Evolutionary conservation across 768 basidiomycete genomes (phyloP), one percentile per base, ranked within the genome.

Genomic region (Rhizopogon rudus): DNA sequence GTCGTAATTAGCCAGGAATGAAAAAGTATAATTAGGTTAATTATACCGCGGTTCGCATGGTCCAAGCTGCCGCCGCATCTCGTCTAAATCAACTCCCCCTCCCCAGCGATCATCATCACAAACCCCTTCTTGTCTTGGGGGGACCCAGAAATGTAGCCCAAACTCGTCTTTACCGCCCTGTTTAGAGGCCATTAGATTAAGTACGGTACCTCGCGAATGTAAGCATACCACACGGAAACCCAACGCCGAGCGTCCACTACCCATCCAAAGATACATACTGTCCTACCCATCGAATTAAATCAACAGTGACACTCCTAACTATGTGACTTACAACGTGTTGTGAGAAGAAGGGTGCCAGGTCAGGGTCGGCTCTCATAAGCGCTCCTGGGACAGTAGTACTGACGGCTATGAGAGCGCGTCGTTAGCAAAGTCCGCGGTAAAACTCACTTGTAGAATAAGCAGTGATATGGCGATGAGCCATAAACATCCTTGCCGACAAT

Each of bases 361-460:
- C 65, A 3, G 72, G 66, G 55, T 83, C 77, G 41, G 67, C 63
- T 52, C 69, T 60, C 57, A 84, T 75, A 17, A 63, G 53, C 25
- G 69, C 62, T 51, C 71, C 69, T 1, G 79, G 73, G 9, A 83
- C 60, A 2, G 68, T 75, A 0, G 76, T 68, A 48, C 79, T 80
- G 35, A 40, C 6, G 52, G 48, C 40, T 16, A 28, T 44, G n/a
- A 35, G 39, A 1, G 17, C 43, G 56, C 41, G 55, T 39, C 14
- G 37, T 44, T 13, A 12, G 7, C 13, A 49, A 44, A 16, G 42
- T 56, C 20, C 37, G 12, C 29, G 44, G 29, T 42, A 44, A 50
- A 35, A 55, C 67, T 55, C 51, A 80, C 81, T 75, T 77, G 59
- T 80, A 83, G 57, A 81, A 69, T 40, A 75, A 64, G 58, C 68